These are phyloP conservation scores for Hemisphaericaspora xylanilytica DNA, from an alignment of 1,139 yeast genomes.

Conservation along the genomic window DNA sequence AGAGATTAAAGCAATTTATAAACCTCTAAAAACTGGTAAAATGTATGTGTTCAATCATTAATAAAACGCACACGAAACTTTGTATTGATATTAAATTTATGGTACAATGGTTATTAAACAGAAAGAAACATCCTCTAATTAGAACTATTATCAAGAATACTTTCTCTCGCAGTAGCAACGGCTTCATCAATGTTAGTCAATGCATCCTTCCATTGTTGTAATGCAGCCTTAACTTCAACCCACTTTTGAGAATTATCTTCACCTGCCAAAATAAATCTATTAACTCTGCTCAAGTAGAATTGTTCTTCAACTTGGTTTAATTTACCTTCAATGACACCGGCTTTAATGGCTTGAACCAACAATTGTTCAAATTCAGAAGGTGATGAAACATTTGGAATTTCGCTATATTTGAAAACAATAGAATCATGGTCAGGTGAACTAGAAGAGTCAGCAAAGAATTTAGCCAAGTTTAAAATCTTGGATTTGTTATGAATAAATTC, in stretches of 20 bases:
- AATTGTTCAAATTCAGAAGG: constrained; percentile 40
- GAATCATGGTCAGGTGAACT: constrained; percentile 20
- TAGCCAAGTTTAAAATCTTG: constrained; percentile 43
- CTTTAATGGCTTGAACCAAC: constrained; percentile 44
- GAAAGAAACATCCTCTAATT: constrained; percentile 6
- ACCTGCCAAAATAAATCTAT: constrained; percentile 43
- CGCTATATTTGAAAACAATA: constrained; percentile 32
- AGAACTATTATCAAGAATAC: constrained; percentile 32
- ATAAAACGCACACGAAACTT: neutral
- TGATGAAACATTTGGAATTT: constrained; percentile 36
- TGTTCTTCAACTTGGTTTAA: constrained; percentile 45
- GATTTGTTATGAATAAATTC: constrained; percentile 35
- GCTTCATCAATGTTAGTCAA: constrained; percentile 43
- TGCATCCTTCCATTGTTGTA: constrained; percentile 41
- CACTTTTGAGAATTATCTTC: constrained; percentile 36
- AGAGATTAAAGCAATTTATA: constrained; percentile 25
- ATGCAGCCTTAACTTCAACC: constrained; percentile 35
- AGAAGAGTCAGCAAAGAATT: constrained; percentile 30
- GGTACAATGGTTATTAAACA: neutral
- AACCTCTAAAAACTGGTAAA: no score
- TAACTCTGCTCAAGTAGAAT: constrained; percentile 45
- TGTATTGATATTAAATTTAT: neutral
- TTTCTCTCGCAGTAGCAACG: constrained; percentile 46
- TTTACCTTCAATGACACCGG: constrained; percentile 47
- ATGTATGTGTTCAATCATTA: neutral